These are phyloP conservation scores for Cynara cardunculus DNA, from an alignment of 129 eudicot species.

Conservation along the genomic window DNA sequence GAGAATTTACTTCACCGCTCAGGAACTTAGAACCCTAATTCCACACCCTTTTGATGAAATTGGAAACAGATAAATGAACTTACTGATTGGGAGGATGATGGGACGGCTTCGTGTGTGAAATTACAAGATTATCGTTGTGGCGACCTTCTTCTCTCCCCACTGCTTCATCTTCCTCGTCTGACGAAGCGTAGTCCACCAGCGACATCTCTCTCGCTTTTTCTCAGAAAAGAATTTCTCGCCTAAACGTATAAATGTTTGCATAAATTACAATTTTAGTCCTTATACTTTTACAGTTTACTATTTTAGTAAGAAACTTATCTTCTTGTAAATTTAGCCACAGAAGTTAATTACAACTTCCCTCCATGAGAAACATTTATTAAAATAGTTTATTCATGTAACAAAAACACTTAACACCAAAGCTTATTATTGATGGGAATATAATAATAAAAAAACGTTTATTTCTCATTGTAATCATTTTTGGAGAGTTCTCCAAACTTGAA, in stretches of 20 bases:
- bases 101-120: background rate
- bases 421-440: too few relatives aligned
- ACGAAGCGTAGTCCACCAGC: slow-evolving; percentile 78
- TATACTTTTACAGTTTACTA: background rate
- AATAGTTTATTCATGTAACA: too few relatives aligned
- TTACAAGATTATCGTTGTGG: slow-evolving; percentile 5
- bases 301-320: background rate
- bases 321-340: background rate
- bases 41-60: background rate
- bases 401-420: background rate
- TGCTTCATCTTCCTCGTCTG: slow-evolving; percentile 59
- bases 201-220: slow-evolving; percentile 44
- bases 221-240: background rate
- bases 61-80: slow-evolving; percentile 3
- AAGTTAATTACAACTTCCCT: background rate
- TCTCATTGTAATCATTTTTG: background rate
- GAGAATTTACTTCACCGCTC: background rate
- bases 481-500: too few relatives aligned
- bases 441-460: too few relatives aligned
- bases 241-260: background rate
- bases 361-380: too few relatives aligned
- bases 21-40: slow-evolving; percentile 26
- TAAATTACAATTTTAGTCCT: background rate
- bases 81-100: slow-evolving; percentile 31
- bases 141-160: slow-evolving; percentile 1